Percentiles rank a stretch among this genome's conserved stretches.
phyloP scores from a whole-genome alignment of 805 yeast genomes.

The Teunomyces panamensis region DNA sequence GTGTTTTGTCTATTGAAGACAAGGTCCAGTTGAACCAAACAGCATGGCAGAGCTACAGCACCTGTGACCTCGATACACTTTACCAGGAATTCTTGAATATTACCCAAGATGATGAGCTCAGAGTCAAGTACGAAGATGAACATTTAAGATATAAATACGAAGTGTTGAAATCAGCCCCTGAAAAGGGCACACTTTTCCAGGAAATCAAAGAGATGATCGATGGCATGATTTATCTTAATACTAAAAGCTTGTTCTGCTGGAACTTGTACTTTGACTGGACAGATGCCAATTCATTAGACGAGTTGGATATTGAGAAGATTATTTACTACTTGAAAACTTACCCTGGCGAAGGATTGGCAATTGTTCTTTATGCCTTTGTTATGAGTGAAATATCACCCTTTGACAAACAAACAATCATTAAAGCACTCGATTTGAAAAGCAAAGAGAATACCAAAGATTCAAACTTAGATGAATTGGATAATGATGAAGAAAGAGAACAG shows the following conservation, averaged over 20 bases:
- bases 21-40: constrained; percentile 33
- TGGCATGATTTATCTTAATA: constrained; percentile 69
- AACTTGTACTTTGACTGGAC: constrained; percentile 67
- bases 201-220: constrained; percentile 57
- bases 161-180: constrained; percentile 55
- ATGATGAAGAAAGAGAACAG: constrained; percentile 9
- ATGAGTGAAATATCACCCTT: constrained; percentile 70
- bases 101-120: constrained; percentile 54
- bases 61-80: constrained; percentile 51
- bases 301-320: constrained; percentile 46
- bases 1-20: constrained; percentile 40
- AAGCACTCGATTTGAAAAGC: constrained; percentile 13
- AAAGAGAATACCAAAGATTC: constrained; percentile 13
- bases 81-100: constrained; percentile 57
- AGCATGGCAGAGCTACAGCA: constrained; percentile 47
- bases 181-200: constrained; percentile 30
- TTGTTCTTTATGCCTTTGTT: constrained; percentile 58
- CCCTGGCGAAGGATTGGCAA: constrained; percentile 59
- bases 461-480: constrained; percentile 14
- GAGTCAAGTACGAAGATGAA: constrained; percentile 59
- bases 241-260: constrained; percentile 69
- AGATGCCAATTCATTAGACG: constrained; percentile 51
- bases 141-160: constrained; percentile 56
- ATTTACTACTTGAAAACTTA: constrained; percentile 55
- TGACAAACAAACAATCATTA: constrained; percentile 22